Evolutionary conservation across 2,329 filamentous ascomycete species (phyloP).

Genomic region (Akanthomyces muscarius): DNA sequence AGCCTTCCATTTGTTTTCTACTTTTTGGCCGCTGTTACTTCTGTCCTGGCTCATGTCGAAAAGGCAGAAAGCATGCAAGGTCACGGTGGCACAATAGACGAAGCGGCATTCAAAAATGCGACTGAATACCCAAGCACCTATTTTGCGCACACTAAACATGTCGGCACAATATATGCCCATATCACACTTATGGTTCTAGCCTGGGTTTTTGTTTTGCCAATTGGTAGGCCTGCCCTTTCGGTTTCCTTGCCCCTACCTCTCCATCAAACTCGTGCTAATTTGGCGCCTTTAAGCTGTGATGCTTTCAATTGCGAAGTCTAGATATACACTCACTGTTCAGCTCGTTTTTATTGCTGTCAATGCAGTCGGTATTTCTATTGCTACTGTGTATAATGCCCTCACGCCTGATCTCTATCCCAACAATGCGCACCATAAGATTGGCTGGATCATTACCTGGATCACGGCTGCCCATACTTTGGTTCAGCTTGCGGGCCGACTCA

Average conservation of each 20-base stretch:
- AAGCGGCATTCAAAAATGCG: constrained; percentile 22
- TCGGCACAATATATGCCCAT: constrained; percentile 61
- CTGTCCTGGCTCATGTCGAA: constrained; percentile 15
- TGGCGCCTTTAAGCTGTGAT: constrained; percentile 60
- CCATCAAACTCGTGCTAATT: constrained; percentile 8
- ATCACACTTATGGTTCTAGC: constrained; percentile 65
- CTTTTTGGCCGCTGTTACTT: constrained; percentile 19
- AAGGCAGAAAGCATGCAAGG: constrained; percentile 17
- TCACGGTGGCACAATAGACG: constrained; percentile 12
- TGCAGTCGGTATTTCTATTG: constrained; percentile 59
- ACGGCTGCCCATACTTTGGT: constrained; percentile 66
- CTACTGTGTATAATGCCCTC: constrained; percentile 69
- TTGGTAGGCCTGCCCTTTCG: constrained; percentile 51
- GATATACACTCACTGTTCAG: constrained; percentile 66
- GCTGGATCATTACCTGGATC: constrained; percentile 77
- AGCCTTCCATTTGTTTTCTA: not conserved
- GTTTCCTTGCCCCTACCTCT: not conserved
- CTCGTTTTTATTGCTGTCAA: constrained; percentile 63
- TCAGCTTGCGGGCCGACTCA: constrained; percentile 59
- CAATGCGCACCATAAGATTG: constrained; percentile 84
- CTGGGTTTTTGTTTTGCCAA: constrained; percentile 70
- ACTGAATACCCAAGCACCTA: constrained; percentile 48
- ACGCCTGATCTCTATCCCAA: constrained; percentile 84
- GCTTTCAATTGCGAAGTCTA: constrained; percentile 77
- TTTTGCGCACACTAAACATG: constrained; percentile 53